Conservation (phyloP, 495 filamentous ascomycete species). For the Lentithecium fluviatile region DNA sequence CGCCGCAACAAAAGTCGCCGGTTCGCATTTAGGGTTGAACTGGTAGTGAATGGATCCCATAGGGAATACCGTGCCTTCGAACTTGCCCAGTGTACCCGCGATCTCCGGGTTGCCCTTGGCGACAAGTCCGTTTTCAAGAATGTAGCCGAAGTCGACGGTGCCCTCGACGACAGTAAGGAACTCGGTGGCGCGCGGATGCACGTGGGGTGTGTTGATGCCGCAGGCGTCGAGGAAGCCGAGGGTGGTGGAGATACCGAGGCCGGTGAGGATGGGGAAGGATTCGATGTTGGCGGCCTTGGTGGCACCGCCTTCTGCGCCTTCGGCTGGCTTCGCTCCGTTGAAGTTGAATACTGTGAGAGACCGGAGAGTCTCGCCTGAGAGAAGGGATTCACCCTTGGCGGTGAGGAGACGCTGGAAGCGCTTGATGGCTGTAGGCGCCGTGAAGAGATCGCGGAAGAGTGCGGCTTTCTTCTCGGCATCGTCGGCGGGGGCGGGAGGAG, state of each 20-base stretch:
- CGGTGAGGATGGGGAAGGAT: conserved; percentile 48
- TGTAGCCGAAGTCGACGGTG: conserved; percentile 48
- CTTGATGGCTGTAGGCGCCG: conserved; percentile 29
- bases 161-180: conserved; percentile 50
- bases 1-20: conserved; percentile 51
- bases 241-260: conserved; percentile 45
- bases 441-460: conserved; percentile 15
- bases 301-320: conserved; percentile 20
- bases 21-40: conserved; percentile 53
- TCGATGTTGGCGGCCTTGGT: conserved; percentile 42
- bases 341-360: conserved; percentile 35
- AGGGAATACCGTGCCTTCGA: conserved; percentile 52
- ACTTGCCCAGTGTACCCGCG: conserved; percentile 42
- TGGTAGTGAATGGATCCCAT: conserved; percentile 54
- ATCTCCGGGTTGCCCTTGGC: conserved; percentile 36
- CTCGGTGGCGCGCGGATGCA: conserved; percentile 51
- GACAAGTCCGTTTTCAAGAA: conserved; percentile 51
- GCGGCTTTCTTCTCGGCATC: background rate
- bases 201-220: conserved; percentile 52
- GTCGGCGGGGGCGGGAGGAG: background rate
- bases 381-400: conserved; percentile 18
- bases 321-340: conserved; percentile 27
- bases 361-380: conserved; percentile 22
- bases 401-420: conserved; percentile 33
- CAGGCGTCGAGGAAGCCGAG: conserved; percentile 45